phyloP scores from a whole-genome alignment of 805 yeast genomes.

The Starmerella apis region DNA sequence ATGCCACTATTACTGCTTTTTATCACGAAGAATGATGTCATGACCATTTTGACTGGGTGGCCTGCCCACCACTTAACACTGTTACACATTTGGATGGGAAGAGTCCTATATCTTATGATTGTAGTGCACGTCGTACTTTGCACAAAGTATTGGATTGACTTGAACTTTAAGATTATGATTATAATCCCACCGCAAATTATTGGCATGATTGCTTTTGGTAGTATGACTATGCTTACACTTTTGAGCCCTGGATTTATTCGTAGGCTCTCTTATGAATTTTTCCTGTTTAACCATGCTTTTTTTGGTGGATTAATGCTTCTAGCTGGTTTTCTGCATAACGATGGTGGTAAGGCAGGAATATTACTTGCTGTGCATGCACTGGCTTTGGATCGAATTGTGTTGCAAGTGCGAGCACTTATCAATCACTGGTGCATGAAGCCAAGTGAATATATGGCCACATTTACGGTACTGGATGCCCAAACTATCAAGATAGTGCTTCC shows the following conservation, averaged over 20 bases:
- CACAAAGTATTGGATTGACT: background rate
- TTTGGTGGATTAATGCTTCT: background rate
- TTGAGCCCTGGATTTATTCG: background rate
- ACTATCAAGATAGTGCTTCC: constrained; percentile 1
- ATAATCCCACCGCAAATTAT: constrained; percentile 3
- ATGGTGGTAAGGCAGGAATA: constrained; percentile 1
- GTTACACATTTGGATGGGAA: constrained; percentile 3
- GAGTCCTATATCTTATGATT: background rate
- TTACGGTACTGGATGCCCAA: background rate
- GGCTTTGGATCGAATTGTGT: background rate
- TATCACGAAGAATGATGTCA: constrained; percentile 2
- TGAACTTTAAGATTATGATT: constrained; percentile 1
- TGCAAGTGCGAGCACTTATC: background rate
- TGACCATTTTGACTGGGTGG: constrained; percentile 2
- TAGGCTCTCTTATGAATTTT: background rate
- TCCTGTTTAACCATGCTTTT: constrained; percentile 4
- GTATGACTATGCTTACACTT: background rate
- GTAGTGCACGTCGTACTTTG: background rate
- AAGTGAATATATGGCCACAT: background rate
- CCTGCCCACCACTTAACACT: constrained; percentile 2
- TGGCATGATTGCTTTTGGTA: constrained; percentile 1
- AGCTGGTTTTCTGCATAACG: background rate
- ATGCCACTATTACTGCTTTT: background rate
- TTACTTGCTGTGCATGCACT: constrained; percentile 1
- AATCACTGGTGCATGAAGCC: constrained; percentile 8